Evolutionary conservation across 108 stramenopile species (phyloP).

Genomic region (Phaeodactylum tricornutum): DNA sequence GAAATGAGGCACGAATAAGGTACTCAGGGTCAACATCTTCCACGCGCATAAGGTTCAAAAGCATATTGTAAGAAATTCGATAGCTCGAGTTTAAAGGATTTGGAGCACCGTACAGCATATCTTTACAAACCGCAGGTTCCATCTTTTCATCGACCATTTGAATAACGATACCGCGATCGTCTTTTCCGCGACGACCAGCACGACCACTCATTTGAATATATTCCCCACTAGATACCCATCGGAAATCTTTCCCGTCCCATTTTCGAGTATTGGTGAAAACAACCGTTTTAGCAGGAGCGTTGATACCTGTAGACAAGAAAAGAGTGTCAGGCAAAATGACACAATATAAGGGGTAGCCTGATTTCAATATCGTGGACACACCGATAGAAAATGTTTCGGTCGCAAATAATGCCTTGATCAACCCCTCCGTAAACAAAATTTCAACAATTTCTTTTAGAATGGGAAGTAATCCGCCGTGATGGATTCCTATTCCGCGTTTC

Average conservation of each 20-base stretch:
- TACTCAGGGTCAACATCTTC: conserved; percentile 97
- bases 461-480: conserved; percentile 99
- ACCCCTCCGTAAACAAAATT: conserved; percentile 95
- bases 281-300: conserved; percentile 99
- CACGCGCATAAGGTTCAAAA: conserved; percentile 97
- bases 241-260: conserved; percentile 92
- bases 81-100: conserved; percentile 95
- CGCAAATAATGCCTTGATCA: conserved; percentile 95
- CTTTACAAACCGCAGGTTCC: conserved; percentile 92
- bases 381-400: conserved; percentile 99
- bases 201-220: conserved; percentile 54
- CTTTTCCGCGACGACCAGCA: conserved; percentile 98
- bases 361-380: too few relatives aligned
- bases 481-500: conserved; percentile 96
- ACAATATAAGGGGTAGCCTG: too few relatives aligned
- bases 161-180: conserved; percentile 97
- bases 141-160: conserved; percentile 99
- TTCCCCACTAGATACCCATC: conserved; percentile 87
- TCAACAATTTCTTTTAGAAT: conserved; percentile 99
- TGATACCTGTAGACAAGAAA: too few relatives aligned
- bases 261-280: conserved; percentile 97
- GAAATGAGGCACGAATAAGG: conserved; percentile 88
- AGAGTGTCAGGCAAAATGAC: too few relatives aligned
- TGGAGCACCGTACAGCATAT: conserved; percentile 53
- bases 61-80: conserved; percentile 98